Evolutionary conservation across 2,329 filamentous ascomycete genomes (phyloP).

Genomic region (Trichothecium roseum): DNA sequence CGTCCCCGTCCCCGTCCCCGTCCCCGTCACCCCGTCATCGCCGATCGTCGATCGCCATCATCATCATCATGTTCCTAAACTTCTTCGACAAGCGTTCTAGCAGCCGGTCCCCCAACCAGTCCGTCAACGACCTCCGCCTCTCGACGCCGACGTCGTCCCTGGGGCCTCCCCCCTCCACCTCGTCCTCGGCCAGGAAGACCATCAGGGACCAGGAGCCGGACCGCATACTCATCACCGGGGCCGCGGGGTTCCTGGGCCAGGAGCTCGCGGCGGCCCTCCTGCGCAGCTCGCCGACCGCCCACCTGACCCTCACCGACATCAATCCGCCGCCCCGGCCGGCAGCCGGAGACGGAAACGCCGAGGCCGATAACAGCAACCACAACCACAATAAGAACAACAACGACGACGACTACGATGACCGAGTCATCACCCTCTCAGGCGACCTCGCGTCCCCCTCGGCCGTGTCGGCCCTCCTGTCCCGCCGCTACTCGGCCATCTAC

Average conservation of each 20-base stretch:
- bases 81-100: too few relatives aligned
- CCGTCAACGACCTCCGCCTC: too few relatives aligned
- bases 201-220: not conserved
- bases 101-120: too few relatives aligned
- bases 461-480: constrained; percentile 17
- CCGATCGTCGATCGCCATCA: too few relatives aligned
- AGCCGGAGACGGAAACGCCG: not conserved
- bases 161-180: too few relatives aligned
- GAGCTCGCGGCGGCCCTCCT: constrained; percentile 44
- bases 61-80: too few relatives aligned
- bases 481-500: constrained; percentile 35
- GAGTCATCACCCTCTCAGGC: constrained; percentile 15
- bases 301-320: constrained; percentile 45
- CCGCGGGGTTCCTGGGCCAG: constrained; percentile 52
- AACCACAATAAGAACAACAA: too few relatives aligned
- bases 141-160: too few relatives aligned
- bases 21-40: too few relatives aligned
- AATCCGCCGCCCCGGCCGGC: constrained; percentile 32
- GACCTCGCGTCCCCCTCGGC: constrained; percentile 23
- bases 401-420: constrained; percentile 18
- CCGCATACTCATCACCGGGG: constrained; percentile 49
- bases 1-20: too few relatives aligned
- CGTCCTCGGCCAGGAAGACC: too few relatives aligned
- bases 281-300: constrained; percentile 15
- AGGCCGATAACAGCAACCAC: too few relatives aligned